These are phyloP conservation scores for Calcarisporium arbuscula DNA, from an alignment of 2,329 filamentous ascomycete species.

Conservation along the genomic window DNA sequence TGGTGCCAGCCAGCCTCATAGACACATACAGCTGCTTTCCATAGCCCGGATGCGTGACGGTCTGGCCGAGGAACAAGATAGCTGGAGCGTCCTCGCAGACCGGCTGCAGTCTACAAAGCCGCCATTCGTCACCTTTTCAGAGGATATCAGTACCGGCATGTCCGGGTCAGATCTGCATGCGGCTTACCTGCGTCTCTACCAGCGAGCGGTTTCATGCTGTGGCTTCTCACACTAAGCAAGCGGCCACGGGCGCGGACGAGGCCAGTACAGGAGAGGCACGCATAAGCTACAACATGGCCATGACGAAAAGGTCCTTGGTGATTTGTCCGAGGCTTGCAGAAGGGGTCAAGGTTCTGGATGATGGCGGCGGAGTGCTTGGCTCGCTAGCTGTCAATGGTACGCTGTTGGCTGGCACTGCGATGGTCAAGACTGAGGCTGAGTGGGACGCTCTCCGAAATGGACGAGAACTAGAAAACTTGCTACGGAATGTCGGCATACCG, in stretches of 20 bases:
- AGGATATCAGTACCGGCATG: slow-evolving; percentile 28
- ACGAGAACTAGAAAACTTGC: slow-evolving; percentile 3
- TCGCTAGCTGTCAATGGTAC: slow-evolving; percentile 53
- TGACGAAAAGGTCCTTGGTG: slow-evolving; percentile 48
- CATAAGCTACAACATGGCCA: slow-evolving; percentile 60
- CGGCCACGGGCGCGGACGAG: slow-evolving; percentile 12
- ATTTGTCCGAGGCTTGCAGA: slow-evolving; percentile 50
- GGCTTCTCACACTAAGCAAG: slow-evolving; percentile 6
- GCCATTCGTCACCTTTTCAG: slow-evolving; percentile 41
- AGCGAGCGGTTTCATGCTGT: slow-evolving; percentile 35
- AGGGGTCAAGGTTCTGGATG: slow-evolving; percentile 29
- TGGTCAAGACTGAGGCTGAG: slow-evolving; percentile 53
- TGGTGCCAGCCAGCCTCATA: slow-evolving; percentile 65
- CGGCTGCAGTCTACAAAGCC: slow-evolving; percentile 12
- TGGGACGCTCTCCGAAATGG: slow-evolving; percentile 47
- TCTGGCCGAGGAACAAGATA: slow-evolving; percentile 24
- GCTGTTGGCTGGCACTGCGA: slow-evolving; percentile 55
- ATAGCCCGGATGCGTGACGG: slow-evolving; percentile 56
- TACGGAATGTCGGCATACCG: no score
- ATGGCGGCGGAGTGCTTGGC: slow-evolving; percentile 31
- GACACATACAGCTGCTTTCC: slow-evolving; percentile 67
- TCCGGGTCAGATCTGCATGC: slow-evolving; percentile 29
- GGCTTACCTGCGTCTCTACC: slow-evolving; percentile 43
- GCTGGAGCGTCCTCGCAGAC: slow-evolving; percentile 43
- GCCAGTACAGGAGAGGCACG: slow-evolving; percentile 32